phyloP scores from a whole-genome alignment of 331 rosid genomes.

The Acacia pycnantha region DNA sequence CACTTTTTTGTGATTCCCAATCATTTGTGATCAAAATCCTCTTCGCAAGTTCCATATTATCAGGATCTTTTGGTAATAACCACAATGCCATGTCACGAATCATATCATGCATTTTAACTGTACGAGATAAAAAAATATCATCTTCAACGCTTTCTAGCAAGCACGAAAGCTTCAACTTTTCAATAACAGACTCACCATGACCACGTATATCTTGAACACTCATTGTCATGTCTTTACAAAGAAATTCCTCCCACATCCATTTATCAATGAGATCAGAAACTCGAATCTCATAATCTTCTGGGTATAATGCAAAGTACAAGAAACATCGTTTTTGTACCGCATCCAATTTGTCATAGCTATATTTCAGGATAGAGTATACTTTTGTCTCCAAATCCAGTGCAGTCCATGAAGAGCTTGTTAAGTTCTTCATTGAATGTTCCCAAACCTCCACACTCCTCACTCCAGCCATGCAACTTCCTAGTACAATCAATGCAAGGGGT shows the following conservation, averaged over 20 bases:
- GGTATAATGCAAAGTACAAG: neutral
- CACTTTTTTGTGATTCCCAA: too few relatives aligned
- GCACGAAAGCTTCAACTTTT: neutral
- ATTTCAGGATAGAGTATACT: neutral
- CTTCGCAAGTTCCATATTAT: neutral
- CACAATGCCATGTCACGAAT: conserved; percentile 1
- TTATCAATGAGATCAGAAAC: neutral
- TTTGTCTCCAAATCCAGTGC: neutral
- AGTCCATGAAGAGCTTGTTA: neutral
- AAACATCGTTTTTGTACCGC: neutral
- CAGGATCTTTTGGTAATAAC: neutral
- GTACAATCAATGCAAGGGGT: conserved; percentile 14
- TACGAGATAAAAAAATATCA: neutral
- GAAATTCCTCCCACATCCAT: neutral
- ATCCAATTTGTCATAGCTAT: neutral
- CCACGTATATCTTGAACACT: neutral
- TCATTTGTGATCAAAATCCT: neutral
- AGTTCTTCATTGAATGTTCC: neutral
- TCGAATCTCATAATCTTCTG: neutral
- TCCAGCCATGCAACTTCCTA: conserved; percentile 1
- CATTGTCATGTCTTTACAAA: neutral
- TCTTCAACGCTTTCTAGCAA: neutral
- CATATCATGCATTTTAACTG: conserved; percentile 3
- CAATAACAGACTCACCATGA: neutral
- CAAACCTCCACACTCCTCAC: neutral